These are phyloP conservation scores for Auricularia sp. DNA, from an alignment of 768 basidiomycete species.

Conservation along the genomic window DNA sequence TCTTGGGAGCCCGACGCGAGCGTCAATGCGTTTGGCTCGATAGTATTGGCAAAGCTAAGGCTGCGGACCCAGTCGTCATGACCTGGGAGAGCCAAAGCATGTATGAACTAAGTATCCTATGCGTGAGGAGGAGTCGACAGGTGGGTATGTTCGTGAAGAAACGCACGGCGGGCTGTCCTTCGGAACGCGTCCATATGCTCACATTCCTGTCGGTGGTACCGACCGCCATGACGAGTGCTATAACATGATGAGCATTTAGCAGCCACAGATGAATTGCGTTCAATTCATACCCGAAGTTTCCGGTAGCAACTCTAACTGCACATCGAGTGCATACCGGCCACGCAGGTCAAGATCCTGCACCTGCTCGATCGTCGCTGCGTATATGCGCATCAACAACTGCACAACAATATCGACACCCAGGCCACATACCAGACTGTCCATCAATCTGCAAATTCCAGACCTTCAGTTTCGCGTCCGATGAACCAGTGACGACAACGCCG, in stretches of 20 bases:
- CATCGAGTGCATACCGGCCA: conserved; percentile 65
- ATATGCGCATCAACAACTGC: neutral
- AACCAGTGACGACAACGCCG: conserved; percentile 56
- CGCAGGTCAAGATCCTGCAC: conserved; percentile 53
- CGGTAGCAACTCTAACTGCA: conserved; percentile 59
- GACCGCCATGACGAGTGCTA: conserved; percentile 61
- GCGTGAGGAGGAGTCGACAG: neutral
- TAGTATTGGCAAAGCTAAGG: conserved; percentile 51
- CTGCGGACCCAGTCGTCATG: conserved; percentile 95
- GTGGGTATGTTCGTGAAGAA: conserved; percentile 2
- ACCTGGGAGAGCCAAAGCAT: conserved; percentile 53
- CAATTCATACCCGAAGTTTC: conserved; percentile 44
- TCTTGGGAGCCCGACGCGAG: conserved; percentile 96
- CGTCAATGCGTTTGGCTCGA: conserved; percentile 27
- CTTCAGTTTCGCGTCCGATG: conserved; percentile 73
- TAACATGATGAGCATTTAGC: neutral
- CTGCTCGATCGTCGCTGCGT: conserved; percentile 16
- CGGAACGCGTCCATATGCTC: conserved; percentile 65
- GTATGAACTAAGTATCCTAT: conserved; percentile 39
- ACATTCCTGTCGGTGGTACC: conserved; percentile 74
- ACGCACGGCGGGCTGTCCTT: conserved; percentile 35
- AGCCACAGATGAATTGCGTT: neutral
- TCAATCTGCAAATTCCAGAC: conserved; percentile 46
- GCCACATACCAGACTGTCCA: conserved; percentile 14
- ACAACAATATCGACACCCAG: neutral